Evolutionary conservation across 768 basidiomycete genomes (phyloP).

Genomic region (Termitomyces sp.): DNA sequence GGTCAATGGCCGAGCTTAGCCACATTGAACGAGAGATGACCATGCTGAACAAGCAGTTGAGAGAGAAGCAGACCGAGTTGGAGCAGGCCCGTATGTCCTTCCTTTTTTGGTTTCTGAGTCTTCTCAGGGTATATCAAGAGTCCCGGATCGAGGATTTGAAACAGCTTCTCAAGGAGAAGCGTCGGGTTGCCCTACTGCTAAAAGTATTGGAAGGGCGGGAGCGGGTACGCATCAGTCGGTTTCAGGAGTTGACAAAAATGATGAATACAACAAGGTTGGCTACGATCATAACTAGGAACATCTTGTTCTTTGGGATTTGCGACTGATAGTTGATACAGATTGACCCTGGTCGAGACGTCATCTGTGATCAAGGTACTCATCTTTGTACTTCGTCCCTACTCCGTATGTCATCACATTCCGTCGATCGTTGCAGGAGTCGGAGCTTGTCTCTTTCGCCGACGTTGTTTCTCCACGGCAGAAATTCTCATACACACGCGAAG

Average conservation of each 20-base stretch:
- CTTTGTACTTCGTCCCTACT: background rate
- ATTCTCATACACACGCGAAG: constrained; percentile 11
- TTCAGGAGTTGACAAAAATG: constrained; percentile 15
- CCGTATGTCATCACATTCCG: background rate
- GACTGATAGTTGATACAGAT: background rate
- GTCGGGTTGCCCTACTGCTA: constrained; percentile 16
- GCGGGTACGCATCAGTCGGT: constrained; percentile 18
- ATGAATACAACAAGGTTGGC: constrained; percentile 14
- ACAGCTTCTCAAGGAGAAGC: constrained; percentile 7
- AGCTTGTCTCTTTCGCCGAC: background rate
- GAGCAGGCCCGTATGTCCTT: constrained; percentile 7
- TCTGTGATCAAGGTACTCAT: background rate
- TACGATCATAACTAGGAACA: background rate
- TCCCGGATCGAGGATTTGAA: background rate
- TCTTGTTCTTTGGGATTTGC: background rate
- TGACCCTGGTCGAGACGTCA: background rate
- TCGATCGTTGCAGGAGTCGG: background rate
- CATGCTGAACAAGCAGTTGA: constrained; percentile 4
- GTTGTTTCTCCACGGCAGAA: background rate
- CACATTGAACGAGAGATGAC: background rate
- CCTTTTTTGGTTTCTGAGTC: background rate
- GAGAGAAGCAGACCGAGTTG: constrained; percentile 9
- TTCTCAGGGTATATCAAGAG: background rate
- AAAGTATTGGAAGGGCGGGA: constrained; percentile 20
- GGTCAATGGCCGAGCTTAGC: background rate